Base-by-base conservation (phyloP, 2,329 filamentous ascomycete species). In the Didymella pomorum region DNA sequence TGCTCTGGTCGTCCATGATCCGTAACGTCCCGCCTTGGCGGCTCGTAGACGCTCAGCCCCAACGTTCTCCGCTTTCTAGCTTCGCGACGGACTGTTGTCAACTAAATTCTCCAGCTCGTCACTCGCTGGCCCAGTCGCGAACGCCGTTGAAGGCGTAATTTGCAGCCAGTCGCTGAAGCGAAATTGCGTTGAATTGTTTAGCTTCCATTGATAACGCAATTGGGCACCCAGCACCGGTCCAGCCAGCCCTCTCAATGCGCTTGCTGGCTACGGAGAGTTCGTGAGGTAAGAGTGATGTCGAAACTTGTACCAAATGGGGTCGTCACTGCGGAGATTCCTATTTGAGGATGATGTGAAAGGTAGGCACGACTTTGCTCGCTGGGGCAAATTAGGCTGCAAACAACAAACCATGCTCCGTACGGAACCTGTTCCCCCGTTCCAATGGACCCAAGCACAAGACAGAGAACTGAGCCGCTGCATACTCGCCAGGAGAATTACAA, bases 11-110 rank as follows among this genome's bases (percentile, higher is more conserved):
- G 43, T 47, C 18, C 18, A 11, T n/a, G 45, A 54, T 44, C 45
- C 50, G 45, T 46, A 58, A 58, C 50, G 50, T 42, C 50, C 56
- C 56, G 56, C 21, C 56, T 54, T 58, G 45, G 56, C 56, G 39
- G 2, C 42, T 39, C 25, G 14, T 28, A 31, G 50, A 39, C 49
- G 55, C 48, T 46, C 56, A 53, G 44, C 41, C 56, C 50, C 41
- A 58, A 42, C 26, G 39, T 53, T 53, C 45, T 53, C 56, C 50
- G 49, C 56, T 43, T 53, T 31, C 50, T 50, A 45, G 37, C 26
- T 41, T 50, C n/a, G 54, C 21, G 50, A 54, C 45, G 46, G 46
- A 42, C 45, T 35, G 20, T 49, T 43, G 23, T 45, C 45, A 12
- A 31, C 29, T 14, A 20, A 18, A 10, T 18, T 33, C 12, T 33